Conservation (phyloP, 371 early-diverging fungal genomes). For the Mucor racemosus region DNA sequence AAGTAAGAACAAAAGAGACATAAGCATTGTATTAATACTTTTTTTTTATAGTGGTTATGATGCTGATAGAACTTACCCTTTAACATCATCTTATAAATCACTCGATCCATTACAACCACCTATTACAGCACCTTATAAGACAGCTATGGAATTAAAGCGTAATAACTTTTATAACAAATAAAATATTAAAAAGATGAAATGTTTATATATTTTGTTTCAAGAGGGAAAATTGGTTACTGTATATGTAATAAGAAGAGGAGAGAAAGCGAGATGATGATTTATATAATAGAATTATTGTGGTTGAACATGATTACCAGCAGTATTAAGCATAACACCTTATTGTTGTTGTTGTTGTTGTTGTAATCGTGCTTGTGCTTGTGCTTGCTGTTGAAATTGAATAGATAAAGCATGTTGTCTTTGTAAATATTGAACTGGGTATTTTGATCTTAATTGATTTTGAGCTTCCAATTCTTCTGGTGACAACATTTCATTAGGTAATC, state of each 20-base stretch:
- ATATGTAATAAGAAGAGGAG: background rate
- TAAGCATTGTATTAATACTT: no score
- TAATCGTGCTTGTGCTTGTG: slow-evolving; percentile 20
- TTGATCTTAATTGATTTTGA: slow-evolving; percentile 20
- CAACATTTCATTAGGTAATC: slow-evolving; percentile 8
- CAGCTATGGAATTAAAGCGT: slow-evolving; percentile 81
- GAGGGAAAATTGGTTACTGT: background rate
- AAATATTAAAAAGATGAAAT: background rate
- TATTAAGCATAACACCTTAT: background rate
- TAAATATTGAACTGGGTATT: slow-evolving; percentile 31
- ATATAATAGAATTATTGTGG: slow-evolving; percentile 4
- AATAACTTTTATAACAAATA: slow-evolving; percentile 64
- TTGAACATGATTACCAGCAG: background rate
- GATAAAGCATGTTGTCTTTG: slow-evolving; percentile 26
- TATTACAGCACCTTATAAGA: slow-evolving; percentile 89
- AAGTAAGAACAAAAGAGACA: slow-evolving; percentile 13
- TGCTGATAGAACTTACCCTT: slow-evolving; percentile 82
- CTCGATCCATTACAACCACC: slow-evolving; percentile 86
- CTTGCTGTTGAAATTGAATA: background rate
- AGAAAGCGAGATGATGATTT: background rate
- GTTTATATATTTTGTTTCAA: background rate
- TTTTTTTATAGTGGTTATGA: slow-evolving; percentile 69
- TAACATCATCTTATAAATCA: slow-evolving; percentile 63
- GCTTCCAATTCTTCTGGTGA: slow-evolving; percentile 15
- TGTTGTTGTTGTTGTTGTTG: slow-evolving; percentile 15